phyloP scores from a whole-genome alignment of 2,329 filamentous ascomycete genomes.

The Pseudocercospora ulei region DNA sequence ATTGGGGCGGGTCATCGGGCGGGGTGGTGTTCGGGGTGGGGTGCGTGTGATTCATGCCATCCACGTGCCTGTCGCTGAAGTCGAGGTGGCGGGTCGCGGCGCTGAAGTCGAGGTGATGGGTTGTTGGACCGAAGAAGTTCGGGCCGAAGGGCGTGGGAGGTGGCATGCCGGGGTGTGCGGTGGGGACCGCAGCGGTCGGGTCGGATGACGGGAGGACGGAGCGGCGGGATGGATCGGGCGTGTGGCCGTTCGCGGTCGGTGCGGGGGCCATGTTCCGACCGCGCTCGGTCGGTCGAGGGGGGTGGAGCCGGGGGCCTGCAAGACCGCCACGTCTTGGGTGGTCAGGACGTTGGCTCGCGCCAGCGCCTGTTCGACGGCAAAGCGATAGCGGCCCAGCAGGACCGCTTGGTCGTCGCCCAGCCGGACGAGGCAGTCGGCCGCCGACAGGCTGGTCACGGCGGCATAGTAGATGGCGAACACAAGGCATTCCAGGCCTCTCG shows the following conservation, averaged over 20 bases:
- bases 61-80: conserved; percentile 17
- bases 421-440: conserved; percentile 41
- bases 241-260: background rate
- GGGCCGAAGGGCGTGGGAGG: conserved; percentile 13
- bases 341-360: conserved; percentile 54
- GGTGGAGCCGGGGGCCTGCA: conserved; percentile 52
- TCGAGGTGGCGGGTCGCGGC: conserved; percentile 14
- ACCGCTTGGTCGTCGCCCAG: conserved; percentile 46
- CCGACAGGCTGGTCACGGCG: conserved; percentile 45
- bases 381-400: conserved; percentile 49
- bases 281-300: no score
- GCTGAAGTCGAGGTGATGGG: conserved; percentile 16
- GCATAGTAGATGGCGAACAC: conserved; percentile 55
- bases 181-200: conserved; percentile 13
- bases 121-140: conserved; percentile 14
- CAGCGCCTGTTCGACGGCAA: conserved; percentile 54
- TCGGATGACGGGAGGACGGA: conserved; percentile 4
- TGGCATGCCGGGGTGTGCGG: conserved; percentile 3
- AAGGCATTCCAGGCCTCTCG: conserved; percentile 49
- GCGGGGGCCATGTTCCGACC: conserved; percentile 7
- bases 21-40: background rate
- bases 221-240: conserved; percentile 1
- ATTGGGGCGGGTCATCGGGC: conserved; percentile 8
- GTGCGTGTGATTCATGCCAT: background rate
- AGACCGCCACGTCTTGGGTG: conserved; percentile 51